Percentiles rank a stretch among this genome's conserved stretches.
Conservation (phyloP, 148 eudicot genomes). For the Chenopodium berlandieri region DNA sequence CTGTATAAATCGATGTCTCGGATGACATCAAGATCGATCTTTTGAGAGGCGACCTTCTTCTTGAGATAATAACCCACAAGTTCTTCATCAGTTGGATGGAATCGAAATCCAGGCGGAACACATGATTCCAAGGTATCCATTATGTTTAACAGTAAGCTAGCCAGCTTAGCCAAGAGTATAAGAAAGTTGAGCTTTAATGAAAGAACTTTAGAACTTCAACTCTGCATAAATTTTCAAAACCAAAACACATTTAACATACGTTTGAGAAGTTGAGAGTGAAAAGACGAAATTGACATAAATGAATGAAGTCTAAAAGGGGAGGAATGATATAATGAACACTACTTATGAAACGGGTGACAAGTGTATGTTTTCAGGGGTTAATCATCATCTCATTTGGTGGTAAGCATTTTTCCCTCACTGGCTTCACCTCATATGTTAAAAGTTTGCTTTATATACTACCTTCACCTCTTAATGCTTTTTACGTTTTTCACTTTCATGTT, state of each 20-base stretch:
- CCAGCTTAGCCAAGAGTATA: not conserved
- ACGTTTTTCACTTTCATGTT: too few species aligned
- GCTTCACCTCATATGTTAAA: slow-evolving; percentile 14
- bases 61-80: slow-evolving; percentile 74
- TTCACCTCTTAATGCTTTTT: too few species aligned
- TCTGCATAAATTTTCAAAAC: slow-evolving; percentile 17
- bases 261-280: slow-evolving; percentile 17
- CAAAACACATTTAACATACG: not conserved
- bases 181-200: slow-evolving; percentile 4
- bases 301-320: slow-evolving; percentile 30
- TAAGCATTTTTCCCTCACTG: slow-evolving; percentile 29
- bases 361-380: slow-evolving; percentile 32
- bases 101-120: slow-evolving; percentile 76
- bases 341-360: slow-evolving; percentile 49
- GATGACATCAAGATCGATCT: slow-evolving; percentile 82
- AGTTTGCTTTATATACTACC: not conserved
- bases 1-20: slow-evolving; percentile 70
- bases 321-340: slow-evolving; percentile 55
- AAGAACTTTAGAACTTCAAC: not conserved
- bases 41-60: slow-evolving; percentile 77
- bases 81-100: slow-evolving; percentile 80
- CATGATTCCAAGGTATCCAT: slow-evolving; percentile 61
- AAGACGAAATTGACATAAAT: not conserved
- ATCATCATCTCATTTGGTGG: slow-evolving; percentile 58
- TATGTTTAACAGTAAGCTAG: too few species aligned